Percentiles rank a stretch among this genome's conserved stretches.
Evolutionary conservation across 805 yeast species (phyloP).

Genomic region (Tetrapisispora phaffii): DNA sequence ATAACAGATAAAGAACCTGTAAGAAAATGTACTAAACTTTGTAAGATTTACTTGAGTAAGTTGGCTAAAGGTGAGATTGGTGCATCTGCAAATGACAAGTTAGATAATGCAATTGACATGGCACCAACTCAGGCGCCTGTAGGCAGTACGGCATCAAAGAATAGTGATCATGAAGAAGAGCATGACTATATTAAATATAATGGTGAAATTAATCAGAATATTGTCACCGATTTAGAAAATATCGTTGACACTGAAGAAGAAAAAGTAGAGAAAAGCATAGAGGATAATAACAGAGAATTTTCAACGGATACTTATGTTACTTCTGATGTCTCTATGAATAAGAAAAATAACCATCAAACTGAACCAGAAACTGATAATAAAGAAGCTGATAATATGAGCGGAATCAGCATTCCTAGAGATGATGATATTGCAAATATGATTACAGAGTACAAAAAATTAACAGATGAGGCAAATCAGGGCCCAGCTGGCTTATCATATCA

Average conservation of each 20-base stretch:
- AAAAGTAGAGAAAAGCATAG: not conserved
- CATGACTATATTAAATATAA: not conserved
- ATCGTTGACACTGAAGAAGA: not conserved
- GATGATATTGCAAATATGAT: constrained; percentile 1
- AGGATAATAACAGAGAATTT: no score
- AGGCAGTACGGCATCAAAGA: not conserved
- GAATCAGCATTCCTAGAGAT: not conserved
- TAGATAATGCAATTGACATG: not conserved
- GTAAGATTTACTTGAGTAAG: constrained; percentile 22
- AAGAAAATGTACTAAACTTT: constrained; percentile 19
- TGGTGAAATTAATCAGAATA: not conserved
- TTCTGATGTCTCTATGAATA: not conserved
- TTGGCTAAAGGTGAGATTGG: constrained; percentile 20
- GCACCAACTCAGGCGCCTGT: not conserved
- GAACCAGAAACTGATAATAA: not conserved
- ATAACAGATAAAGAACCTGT: constrained; percentile 7
- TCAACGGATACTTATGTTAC: not conserved
- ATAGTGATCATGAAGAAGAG: not conserved
- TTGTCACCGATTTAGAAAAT: not conserved
- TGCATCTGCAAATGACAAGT: not conserved
- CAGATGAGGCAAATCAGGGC: not conserved
- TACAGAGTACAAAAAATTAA: not conserved
- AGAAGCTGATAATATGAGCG: not conserved
- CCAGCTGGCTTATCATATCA: not conserved
- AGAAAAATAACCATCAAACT: not conserved